Evolutionary conservation across 768 basidiomycete genomes (phyloP).

Genomic region (Favolaschia claudopus): DNA sequence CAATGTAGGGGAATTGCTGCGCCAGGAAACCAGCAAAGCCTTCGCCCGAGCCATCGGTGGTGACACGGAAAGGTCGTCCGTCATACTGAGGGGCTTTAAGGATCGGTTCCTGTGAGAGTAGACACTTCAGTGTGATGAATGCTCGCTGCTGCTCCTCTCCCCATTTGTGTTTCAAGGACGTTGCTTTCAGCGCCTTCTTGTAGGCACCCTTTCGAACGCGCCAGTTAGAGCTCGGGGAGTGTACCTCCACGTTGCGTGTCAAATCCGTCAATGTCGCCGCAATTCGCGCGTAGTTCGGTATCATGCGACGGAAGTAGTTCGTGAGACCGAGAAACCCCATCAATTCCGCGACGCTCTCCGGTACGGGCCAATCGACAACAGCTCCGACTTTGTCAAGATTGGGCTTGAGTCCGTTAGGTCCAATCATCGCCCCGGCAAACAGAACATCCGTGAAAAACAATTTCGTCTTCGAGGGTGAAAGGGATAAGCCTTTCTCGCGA

Average conservation of each 20-base stretch:
- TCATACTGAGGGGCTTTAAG: slow-evolving; percentile 24
- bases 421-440: slow-evolving; percentile 44
- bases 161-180: slow-evolving; percentile 25
- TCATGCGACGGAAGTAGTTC: slow-evolving; percentile 41
- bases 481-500: slow-evolving; percentile 37
- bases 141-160: slow-evolving; percentile 24
- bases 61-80: background rate
- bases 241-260: slow-evolving; percentile 26
- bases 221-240: slow-evolving; percentile 25
- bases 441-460: slow-evolving; percentile 45
- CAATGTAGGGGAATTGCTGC: background rate
- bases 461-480: slow-evolving; percentile 43
- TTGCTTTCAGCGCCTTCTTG: slow-evolving; percentile 29
- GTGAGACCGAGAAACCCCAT: slow-evolving; percentile 43
- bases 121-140: slow-evolving; percentile 33
- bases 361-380: too few species aligned
- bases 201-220: slow-evolving; percentile 31
- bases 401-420: slow-evolving; percentile 41
- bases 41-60: background rate
- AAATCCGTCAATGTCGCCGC: slow-evolving; percentile 44
- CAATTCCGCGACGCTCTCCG: slow-evolving; percentile 36
- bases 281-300: slow-evolving; percentile 40
- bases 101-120: slow-evolving; percentile 29
- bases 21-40: background rate
- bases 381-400: slow-evolving; percentile 47